Conservation (phyloP, 169 alveolate genomes). For the Plasmodium falciparum region DNA sequence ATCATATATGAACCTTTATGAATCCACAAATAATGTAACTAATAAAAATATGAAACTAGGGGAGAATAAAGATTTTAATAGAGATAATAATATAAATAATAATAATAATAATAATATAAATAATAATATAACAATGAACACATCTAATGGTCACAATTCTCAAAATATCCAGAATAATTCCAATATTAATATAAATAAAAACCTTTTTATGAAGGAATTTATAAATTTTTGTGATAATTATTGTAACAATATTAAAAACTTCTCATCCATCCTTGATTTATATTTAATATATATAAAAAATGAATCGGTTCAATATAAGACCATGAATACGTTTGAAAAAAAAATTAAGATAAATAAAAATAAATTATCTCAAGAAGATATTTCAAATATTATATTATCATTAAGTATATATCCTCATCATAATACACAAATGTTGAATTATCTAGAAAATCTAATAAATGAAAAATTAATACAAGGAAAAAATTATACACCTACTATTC, state of each 20-base stretch:
- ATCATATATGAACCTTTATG: not conserved
- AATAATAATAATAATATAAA: not conserved
- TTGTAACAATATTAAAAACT: conserved; percentile 29
- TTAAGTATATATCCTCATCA: conserved; percentile 70
- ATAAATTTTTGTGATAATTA: conserved; percentile 49
- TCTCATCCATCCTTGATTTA: conserved; percentile 32
- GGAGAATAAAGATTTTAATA: not conserved
- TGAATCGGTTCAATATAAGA: conserved; percentile 39
- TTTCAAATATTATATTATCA: conserved; percentile 54
- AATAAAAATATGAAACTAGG: not conserved
- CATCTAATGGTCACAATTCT: not conserved
- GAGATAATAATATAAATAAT: not conserved
- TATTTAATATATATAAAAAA: conserved; percentile 58
- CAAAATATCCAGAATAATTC: not conserved
- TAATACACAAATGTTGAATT: conserved; percentile 63
- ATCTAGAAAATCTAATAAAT: conserved; percentile 56
- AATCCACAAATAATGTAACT: not conserved
- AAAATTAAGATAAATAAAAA: conserved; percentile 70
- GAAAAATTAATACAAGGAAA: conserved; percentile 25
- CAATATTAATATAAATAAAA: conserved; percentile 3
- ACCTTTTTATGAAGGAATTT: conserved; percentile 10
- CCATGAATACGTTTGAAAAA: conserved; percentile 50
- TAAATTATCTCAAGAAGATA: conserved; percentile 49
- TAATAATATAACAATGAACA: not conserved
- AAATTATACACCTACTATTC: not conserved